Percentiles rank a stretch among this genome's conserved stretches.
These are phyloP conservation scores for Spathaspora passalidarum DNA, from an alignment of 805 yeast genomes.

Conservation along the genomic window DNA sequence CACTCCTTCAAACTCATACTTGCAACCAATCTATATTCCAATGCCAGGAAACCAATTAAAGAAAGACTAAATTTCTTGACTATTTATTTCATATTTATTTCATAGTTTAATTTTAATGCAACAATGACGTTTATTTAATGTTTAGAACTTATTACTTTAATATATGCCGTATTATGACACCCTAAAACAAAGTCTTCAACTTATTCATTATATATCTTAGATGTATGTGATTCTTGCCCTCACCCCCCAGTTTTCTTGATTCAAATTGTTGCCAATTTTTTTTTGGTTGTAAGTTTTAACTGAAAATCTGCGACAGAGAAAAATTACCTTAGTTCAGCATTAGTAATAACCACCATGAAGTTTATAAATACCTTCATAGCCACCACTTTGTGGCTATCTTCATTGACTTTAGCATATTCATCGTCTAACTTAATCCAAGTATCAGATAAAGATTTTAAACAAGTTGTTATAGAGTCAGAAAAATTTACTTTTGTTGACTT, in stretches of 20 bases:
- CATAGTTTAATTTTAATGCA: background rate
- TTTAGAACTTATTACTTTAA: background rate
- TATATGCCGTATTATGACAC: too few relatives aligned
- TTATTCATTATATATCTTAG: too few relatives aligned
- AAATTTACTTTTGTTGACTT: constrained; percentile 44
- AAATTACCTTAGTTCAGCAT: background rate
- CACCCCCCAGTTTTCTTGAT: background rate
- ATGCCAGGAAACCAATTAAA: constrained; percentile 9
- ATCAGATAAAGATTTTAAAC: constrained; percentile 51
- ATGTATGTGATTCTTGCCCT: too few relatives aligned
- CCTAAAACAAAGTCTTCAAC: too few relatives aligned
- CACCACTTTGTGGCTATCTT: constrained; percentile 1
- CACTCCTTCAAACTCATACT: constrained; percentile 55
- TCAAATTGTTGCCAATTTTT: background rate
- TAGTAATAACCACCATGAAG: background rate
- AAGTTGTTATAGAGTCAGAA: constrained; percentile 53
- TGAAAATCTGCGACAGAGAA: background rate
- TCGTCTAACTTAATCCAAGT: constrained; percentile 34
- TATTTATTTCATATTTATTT: constrained; percentile 1
- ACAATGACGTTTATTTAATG: background rate
- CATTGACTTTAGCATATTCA: constrained; percentile 6
- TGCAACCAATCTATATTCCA: constrained; percentile 47
- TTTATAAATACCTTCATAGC: background rate
- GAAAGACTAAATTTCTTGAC: background rate
- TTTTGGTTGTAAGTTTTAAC: background rate